Base-by-base conservation (phyloP, 371 early-diverging fungal species). In the Syncephalastrum monosporum region DNA sequence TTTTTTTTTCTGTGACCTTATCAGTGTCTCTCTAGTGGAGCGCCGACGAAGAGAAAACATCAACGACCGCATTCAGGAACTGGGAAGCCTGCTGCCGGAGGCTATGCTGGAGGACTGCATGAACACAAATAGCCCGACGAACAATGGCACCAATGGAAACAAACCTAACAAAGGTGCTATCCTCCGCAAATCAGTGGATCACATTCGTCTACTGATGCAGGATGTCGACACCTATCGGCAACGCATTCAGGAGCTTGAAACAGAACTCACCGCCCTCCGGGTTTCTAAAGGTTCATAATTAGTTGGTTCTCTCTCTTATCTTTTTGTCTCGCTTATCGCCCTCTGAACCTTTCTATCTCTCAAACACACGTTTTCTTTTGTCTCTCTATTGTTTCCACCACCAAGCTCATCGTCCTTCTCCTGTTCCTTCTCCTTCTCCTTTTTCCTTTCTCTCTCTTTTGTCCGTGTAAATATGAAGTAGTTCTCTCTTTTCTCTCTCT, bases 61-160 rank as follows among this genome's bases (percentile, higher is more conserved):
- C 75, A 98, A 98, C 71, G 97, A 97, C 64, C 91, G 92, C 61
- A 98, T 98, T 60, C 92, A 95, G 64, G 97, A 96, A 71, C 77
- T 98, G 52, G 84, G 86, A n/a, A 82, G 81, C 5, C 74, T 98
- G 57, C 72, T 98, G 38, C 98, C 98, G 23, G 89, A 85, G 38
- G 48, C 65, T 41, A 84, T 84, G 71, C 65, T 81, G 43, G 92
- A 88, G 54, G 74, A 72, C 29, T 72, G 75, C 55, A 82, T 53
- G 38, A 33, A 33, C 38, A 33, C 38, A 33, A 33, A 33, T 33
- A 33, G 38, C 38, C 47, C 47, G 14, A 56, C 51, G 13, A 17
- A 53, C 27, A 55, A 60, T 55, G 67, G 60, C 15, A 53, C 53
- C 15, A 55, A 50, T 23, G 46, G 51, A 14, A 57, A 57, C n/a